Evolutionary conservation across 352 stramenopile genomes (phyloP).

Genomic region (Peronospora tabacina): DNA sequence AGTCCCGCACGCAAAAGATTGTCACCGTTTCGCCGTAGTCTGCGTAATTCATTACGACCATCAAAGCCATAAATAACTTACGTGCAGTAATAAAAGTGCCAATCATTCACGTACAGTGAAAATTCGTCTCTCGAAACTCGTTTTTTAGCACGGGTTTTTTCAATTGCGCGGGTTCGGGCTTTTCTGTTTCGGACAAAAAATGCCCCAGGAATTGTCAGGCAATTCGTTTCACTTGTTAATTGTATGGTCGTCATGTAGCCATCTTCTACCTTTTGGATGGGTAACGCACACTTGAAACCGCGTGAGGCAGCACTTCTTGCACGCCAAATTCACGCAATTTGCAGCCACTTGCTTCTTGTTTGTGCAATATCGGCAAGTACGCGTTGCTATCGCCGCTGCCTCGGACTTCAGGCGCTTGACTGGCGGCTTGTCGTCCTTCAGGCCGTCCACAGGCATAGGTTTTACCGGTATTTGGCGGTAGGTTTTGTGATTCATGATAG

Average conservation of each 20-base stretch:
- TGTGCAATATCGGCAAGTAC: conserved; percentile 36
- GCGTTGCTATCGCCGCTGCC: conserved; percentile 1
- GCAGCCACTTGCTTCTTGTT: conserved; percentile 38
- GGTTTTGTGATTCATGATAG: background rate
- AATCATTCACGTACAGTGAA: conserved; percentile 41
- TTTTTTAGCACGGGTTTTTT: conserved; percentile 57
- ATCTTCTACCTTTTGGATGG: conserved; percentile 36
- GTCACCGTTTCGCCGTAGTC: conserved; percentile 76
- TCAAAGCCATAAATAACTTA: background rate
- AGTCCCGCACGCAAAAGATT: conserved; percentile 66
- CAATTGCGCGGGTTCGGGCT: conserved; percentile 8
- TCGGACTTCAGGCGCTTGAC: conserved; percentile 21
- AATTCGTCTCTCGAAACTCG: conserved; percentile 71
- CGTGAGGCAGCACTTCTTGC: conserved; percentile 66
- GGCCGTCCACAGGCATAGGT: background rate
- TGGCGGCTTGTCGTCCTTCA: conserved; percentile 4
- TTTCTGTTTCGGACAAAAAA: conserved; percentile 20
- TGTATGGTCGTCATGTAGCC: conserved; percentile 2
- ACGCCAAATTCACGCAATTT: conserved; percentile 41
- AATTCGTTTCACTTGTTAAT: conserved; percentile 12
- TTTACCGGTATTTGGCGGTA: background rate
- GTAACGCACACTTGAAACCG: conserved; percentile 28
- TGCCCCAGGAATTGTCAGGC: conserved; percentile 4
- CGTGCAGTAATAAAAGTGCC: background rate
- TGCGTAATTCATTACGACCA: conserved; percentile 6